Evolutionary conservation across 192 early-diverging fungal genomes (phyloP), one percentile per base, ranked within the genome.

Genomic region (Coemansia sp.): DNA sequence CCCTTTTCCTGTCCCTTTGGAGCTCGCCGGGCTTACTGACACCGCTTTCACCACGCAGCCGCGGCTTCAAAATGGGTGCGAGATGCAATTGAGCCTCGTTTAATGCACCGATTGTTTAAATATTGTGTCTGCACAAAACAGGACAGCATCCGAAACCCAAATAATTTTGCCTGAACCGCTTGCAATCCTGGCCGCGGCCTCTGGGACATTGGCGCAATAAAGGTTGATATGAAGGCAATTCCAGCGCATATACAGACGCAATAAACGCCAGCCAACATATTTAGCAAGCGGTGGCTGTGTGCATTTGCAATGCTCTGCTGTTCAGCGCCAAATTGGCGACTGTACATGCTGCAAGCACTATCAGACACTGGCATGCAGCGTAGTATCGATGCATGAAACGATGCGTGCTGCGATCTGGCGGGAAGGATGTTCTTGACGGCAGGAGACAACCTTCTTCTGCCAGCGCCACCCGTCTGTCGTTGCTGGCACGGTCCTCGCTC

Each of bases 81-180:
- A 51, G 47, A 72, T 72, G 69, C 69, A 55, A 58, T 57, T 72
- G 69, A 65, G 69, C 64, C 69, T 57, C 63, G 44, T 31, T 50
- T 22, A 46, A 38, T 61, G 44, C 52, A 26, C 0, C 52, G 6
- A 34, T 67, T 67, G 38, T 58, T 60, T 54, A 19, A 57, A 2
- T 36, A 36, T 38, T 22, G 28, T 19, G 28, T 14, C 34, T 37
- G 60, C 11, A 22, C 60, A 51, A 51, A 61, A 51, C 60, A 52
- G 20, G 60, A 23, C 47, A 10, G 20, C 48, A 23, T 61, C 9
- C 34, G 36, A 25, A 51, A 36, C 47, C 31, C 14, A 61, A 19
- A 51, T 36, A 37, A 37, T 37, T 51, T 31, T 36, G 60, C 60
- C 31, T 36, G 28, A 17, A 14, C 26, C 14, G 20, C 15, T 28